phyloP scores from a whole-genome alignment of 2,329 filamentous ascomycete genomes.

The Arachnomyces sp. region DNA sequence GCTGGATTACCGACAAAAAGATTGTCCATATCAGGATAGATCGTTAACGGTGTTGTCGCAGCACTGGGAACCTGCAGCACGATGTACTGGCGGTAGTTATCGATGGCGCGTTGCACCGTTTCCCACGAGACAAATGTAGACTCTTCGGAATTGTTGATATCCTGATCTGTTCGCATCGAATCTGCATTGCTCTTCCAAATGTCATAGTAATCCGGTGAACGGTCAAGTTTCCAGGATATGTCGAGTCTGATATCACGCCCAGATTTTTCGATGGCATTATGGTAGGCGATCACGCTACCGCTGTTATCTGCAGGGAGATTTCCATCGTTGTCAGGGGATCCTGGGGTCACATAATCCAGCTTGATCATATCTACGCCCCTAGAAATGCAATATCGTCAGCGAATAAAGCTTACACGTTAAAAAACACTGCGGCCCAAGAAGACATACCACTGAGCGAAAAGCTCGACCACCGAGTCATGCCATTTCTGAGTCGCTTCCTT shows the following conservation, averaged over 20 bases:
- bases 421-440: no score
- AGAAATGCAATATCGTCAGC: conserved; percentile 2
- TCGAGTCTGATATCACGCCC: conserved; percentile 20
- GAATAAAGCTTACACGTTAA: no score
- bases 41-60: conserved; percentile 10
- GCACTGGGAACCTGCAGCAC: conserved; percentile 12
- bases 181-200: conserved; percentile 21
- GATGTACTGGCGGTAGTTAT: conserved; percentile 23
- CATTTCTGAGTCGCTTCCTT: conserved; percentile 19
- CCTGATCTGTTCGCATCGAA: conserved; percentile 20
- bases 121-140: conserved; percentile 17
- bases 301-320: conserved; percentile 16
- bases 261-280: conserved; percentile 19
- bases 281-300: conserved; percentile 16
- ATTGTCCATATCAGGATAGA: conserved; percentile 23
- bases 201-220: conserved; percentile 15
- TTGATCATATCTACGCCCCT: conserved; percentile 24
- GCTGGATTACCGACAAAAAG: conserved; percentile 19
- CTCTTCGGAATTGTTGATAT: conserved; percentile 19
- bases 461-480: conserved; percentile 20
- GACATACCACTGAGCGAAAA: conserved; percentile 12
- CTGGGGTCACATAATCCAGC: conserved; percentile 22
- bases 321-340: conserved; percentile 14
- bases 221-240: conserved; percentile 22
- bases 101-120: conserved; percentile 21